Percentiles rank a stretch among this genome's conserved stretches.
Evolutionary conservation across 2,329 filamentous ascomycete species (phyloP).

Genomic region (Alternaria atra): DNA sequence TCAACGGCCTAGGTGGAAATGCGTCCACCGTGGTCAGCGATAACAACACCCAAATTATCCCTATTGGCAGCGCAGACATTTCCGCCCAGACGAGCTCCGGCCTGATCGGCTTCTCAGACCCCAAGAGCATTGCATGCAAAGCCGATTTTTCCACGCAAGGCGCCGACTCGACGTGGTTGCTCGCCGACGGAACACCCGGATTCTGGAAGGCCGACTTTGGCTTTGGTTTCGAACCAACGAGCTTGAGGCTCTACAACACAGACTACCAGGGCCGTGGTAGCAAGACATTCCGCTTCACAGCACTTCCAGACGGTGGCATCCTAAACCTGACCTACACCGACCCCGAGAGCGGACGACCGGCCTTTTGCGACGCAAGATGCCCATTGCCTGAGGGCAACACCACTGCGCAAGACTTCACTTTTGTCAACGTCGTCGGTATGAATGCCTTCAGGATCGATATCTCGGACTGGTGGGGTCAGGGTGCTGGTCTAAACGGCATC

Average conservation of each 20-base stretch:
- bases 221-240: conserved; percentile 87
- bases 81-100: conserved; percentile 70
- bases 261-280: conserved; percentile 84
- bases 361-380: conserved; percentile 81
- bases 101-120: conserved; percentile 73
- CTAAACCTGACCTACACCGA: conserved; percentile 96
- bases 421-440: conserved; percentile 94
- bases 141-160: conserved; percentile 68
- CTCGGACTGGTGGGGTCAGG: conserved; percentile 83
- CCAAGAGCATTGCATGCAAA: conserved; percentile 84
- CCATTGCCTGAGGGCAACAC: conserved; percentile 76
- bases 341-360: conserved; percentile 69
- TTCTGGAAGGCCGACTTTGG: conserved; percentile 85
- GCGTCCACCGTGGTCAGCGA: conserved; percentile 69
- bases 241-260: conserved; percentile 88
- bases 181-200: conserved; percentile 77
- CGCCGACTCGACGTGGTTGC: conserved; percentile 81
- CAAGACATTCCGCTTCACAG: conserved; percentile 85
- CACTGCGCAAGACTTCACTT: conserved; percentile 87
- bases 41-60: conserved; percentile 81
- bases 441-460: conserved; percentile 85
- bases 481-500: conserved; percentile 85
- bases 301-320: conserved; percentile 86
- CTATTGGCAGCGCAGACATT: conserved; percentile 80
- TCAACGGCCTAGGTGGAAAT: conserved; percentile 89